A percentile compares a stretch with the other conserved stretches of the same genome.
Conservation (phyloP, 2,329 filamentous ascomycete species). For the Aspergillus sp. region DNA sequence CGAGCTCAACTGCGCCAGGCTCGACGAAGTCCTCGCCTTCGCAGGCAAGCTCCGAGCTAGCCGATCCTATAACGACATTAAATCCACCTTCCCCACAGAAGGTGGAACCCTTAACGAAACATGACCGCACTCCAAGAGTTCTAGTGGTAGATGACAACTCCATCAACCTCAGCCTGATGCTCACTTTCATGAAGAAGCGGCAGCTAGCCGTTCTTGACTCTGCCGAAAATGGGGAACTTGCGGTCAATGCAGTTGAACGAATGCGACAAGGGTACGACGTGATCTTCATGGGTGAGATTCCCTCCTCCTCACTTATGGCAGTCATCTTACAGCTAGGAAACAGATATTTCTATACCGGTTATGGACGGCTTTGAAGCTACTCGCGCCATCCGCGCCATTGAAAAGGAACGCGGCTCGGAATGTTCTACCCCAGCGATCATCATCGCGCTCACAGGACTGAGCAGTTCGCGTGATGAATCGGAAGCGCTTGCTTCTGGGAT, state of each 20-base stretch:
- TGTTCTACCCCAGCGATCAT: slow-evolving; percentile 36
- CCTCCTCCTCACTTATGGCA: background rate
- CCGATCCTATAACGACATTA: slow-evolving; percentile 7
- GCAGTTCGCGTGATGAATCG: too few species aligned
- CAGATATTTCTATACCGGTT: slow-evolving; percentile 49
- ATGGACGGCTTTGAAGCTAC: slow-evolving; percentile 52
- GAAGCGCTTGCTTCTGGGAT: slow-evolving; percentile 46
- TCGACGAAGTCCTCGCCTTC: slow-evolving; percentile 2
- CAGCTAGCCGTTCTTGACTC: slow-evolving; percentile 35
- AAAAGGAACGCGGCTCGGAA: slow-evolving; percentile 33
- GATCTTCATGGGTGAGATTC: slow-evolving; percentile 44
- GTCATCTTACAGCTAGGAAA: background rate
- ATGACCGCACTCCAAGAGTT: slow-evolving; percentile 27
- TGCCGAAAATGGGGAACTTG: slow-evolving; percentile 45
- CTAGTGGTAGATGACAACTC: slow-evolving; percentile 49
- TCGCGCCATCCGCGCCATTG: slow-evolving; percentile 45
- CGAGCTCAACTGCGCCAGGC: background rate
- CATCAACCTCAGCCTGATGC: slow-evolving; percentile 47
- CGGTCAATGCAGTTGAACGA: slow-evolving; percentile 41
- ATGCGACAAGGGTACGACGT: slow-evolving; percentile 40
- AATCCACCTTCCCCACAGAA: slow-evolving; percentile 10
- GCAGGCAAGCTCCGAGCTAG: slow-evolving; percentile 6
- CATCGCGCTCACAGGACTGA: too few species aligned
- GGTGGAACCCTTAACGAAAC: background rate
- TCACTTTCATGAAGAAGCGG: slow-evolving; percentile 45